phyloP scores from a whole-genome alignment of 805 yeast genomes.

The Cyberlindnera japonica region DNA sequence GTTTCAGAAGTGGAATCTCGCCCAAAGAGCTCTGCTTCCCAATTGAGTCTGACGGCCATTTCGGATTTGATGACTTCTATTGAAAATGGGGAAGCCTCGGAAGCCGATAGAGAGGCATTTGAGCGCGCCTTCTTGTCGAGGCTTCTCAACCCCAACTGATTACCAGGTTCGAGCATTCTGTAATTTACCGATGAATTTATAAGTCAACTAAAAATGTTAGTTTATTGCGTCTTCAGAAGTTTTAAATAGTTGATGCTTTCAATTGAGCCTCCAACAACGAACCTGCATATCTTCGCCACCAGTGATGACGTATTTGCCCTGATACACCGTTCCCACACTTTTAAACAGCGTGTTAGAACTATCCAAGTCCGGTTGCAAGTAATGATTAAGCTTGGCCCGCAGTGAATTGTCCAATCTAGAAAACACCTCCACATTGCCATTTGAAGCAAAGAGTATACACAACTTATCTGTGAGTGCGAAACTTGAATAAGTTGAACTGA shows the following conservation, averaged over 20 bases:
- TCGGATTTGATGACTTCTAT: no score
- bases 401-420: not conserved
- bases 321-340: conserved; percentile 3
- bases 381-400: conserved; percentile 6
- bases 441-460: conserved; percentile 2
- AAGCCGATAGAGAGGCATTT: no score
- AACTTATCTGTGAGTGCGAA: not conserved
- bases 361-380: conserved; percentile 1
- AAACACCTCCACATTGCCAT: conserved; percentile 11
- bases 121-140: no score
- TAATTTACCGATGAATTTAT: no score
- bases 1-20: no score
- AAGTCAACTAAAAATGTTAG: no score
- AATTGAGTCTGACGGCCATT: no score
- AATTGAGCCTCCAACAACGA: conserved; percentile 8
- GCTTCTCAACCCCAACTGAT: no score
- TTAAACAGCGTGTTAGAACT: not conserved
- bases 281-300: conserved; percentile 15
- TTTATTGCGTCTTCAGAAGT: not conserved
- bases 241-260: no score
- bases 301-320: conserved; percentile 11
- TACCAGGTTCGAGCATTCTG: no score
- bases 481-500: not conserved
- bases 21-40: no score
- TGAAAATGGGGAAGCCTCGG: no score